Percentiles rank a stretch among this genome's conserved stretches.
These are phyloP conservation scores for Nannochloris sp. DNA, from an alignment of 139 green algal species.

Conservation along the genomic window DNA sequence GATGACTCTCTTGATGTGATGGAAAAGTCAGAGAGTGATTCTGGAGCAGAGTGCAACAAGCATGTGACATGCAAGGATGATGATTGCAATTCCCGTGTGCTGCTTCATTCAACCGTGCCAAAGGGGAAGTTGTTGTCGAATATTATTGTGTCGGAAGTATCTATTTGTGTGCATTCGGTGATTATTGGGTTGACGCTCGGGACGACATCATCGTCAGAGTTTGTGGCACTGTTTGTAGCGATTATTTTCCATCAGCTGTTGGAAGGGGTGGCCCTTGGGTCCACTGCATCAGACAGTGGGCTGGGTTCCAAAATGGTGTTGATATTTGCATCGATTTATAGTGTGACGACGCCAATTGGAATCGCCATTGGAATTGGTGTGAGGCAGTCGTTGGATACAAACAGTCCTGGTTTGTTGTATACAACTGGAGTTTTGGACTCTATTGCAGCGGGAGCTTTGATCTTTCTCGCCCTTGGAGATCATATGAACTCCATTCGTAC, in stretches of 20 bases:
- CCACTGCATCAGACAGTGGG: constrained; percentile 22
- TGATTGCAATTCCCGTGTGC: neutral
- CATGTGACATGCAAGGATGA: constrained; percentile 3
- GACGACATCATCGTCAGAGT: constrained; percentile 19
- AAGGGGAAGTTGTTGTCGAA: neutral
- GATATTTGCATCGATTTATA: constrained; percentile 35
- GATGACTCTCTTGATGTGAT: neutral
- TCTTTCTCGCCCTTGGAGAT: constrained; percentile 5
- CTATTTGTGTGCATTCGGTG: constrained; percentile 10
- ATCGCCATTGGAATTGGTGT: constrained; percentile 48
- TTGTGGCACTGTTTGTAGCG: constrained; percentile 38
- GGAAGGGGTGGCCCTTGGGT: constrained; percentile 42
- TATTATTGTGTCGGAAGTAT: constrained; percentile 15
- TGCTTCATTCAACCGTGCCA: neutral
- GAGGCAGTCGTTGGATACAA: constrained; percentile 28
- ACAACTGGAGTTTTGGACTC: constrained; percentile 11
- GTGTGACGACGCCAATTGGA: constrained; percentile 45
- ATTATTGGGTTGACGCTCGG: constrained; percentile 45
- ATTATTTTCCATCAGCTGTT: constrained; percentile 49
- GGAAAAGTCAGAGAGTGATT: neutral
- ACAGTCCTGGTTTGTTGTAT: constrained; percentile 4
- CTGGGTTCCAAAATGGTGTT: constrained; percentile 12
- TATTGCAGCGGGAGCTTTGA: constrained; percentile 1
- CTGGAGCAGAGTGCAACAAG: constrained; percentile 6
- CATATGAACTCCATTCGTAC: constrained; percentile 5